Evolutionary conservation across 768 basidiomycete genomes (phyloP).

Genomic region (Asterophora lycoperdoides): DNA sequence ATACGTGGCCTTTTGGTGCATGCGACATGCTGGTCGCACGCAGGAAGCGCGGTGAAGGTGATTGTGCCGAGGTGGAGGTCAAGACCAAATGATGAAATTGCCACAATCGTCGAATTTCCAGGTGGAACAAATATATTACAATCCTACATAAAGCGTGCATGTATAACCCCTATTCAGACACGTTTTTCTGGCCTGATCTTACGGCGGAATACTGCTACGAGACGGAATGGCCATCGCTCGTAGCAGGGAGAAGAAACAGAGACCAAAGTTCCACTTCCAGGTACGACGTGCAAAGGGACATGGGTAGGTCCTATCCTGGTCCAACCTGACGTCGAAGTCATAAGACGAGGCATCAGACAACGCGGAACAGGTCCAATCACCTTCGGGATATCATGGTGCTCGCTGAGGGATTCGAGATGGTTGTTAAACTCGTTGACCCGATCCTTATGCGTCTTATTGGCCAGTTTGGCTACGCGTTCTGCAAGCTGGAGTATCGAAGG

Average conservation of each 20-base stretch:
- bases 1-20: constrained; percentile 42
- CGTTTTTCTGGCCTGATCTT: constrained; percentile 20
- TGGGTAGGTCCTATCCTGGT: constrained; percentile 61
- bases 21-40: constrained; percentile 36
- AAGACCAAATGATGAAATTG: constrained; percentile 28
- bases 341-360: constrained; percentile 8
- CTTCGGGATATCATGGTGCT: constrained; percentile 95
- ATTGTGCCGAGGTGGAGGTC: constrained; percentile 27
- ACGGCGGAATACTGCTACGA: not conserved
- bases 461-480: constrained; percentile 70
- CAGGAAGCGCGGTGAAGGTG: constrained; percentile 32
- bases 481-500: constrained; percentile 47
- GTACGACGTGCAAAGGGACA: constrained; percentile 5
- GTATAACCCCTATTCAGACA: constrained; percentile 23
- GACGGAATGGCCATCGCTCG: not conserved
- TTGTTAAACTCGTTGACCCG: constrained; percentile 87
- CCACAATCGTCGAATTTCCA: constrained; percentile 36
- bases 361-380: constrained; percentile 32
- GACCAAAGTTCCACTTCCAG: not conserved
- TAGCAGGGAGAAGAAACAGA: constrained; percentile 4
- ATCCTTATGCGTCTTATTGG: constrained; percentile 88
- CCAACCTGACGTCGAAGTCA: constrained; percentile 55
- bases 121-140: constrained; percentile 52
- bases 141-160: constrained; percentile 13
- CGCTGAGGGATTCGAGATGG: constrained; percentile 81